Evolutionary conservation across 1,284 basidiomycete species (phyloP).

Genomic region (Cutaneotrichosporon dermatis): DNA sequence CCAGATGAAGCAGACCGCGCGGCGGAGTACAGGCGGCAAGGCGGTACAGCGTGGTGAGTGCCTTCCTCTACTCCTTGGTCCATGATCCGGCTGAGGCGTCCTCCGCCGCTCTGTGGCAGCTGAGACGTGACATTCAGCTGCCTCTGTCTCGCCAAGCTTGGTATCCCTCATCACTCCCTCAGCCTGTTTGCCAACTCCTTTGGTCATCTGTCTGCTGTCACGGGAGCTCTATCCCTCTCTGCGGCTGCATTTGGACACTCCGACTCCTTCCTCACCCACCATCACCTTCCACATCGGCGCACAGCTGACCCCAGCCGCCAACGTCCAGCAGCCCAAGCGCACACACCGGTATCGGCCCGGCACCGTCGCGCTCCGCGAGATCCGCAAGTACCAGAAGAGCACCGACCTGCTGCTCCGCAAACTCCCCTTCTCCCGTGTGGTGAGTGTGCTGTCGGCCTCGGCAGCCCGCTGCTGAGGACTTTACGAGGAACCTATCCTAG

Average conservation of each 20-base stretch:
- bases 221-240: no score
- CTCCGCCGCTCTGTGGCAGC: no score
- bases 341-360: slow-evolving; percentile 68
- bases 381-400: slow-evolving; percentile 86
- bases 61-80: background rate
- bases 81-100: no score
- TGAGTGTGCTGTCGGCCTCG: slow-evolving; percentile 50
- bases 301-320: background rate
- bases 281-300: background rate
- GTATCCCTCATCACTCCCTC: no score
- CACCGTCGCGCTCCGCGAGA: slow-evolving; percentile 82
- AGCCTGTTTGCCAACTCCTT: no score
- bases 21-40: slow-evolving; percentile 42
- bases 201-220: no score
- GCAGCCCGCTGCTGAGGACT: no score
- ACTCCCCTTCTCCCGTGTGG: slow-evolving; percentile 85
- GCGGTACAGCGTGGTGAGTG: slow-evolving; percentile 19
- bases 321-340: background rate
- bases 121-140: no score
- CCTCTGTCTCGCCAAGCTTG: no score
- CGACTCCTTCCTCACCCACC: background rate
- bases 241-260: no score
- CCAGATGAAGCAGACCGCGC: slow-evolving; percentile 32
- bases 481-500: no score
- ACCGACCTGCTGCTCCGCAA: slow-evolving; percentile 83